Base-by-base conservation (phyloP, 441 rosid species). In the Syzygium syzygioides region DNA sequence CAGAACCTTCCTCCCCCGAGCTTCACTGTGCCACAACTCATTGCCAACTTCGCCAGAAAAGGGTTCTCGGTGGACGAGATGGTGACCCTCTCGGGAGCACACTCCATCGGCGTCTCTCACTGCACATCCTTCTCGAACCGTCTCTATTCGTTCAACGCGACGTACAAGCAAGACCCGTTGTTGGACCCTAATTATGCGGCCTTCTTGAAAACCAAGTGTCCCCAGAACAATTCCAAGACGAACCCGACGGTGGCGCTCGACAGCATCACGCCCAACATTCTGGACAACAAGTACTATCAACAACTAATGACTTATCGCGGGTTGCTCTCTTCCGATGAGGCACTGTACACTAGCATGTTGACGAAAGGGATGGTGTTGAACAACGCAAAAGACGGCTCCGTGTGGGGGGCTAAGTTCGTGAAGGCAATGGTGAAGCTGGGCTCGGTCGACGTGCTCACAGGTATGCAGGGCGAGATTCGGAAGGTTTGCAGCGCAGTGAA, bases 21-120 rank as follows among this genome's bases (percentile, higher is more conserved):
- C 68, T 66, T 90, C 85, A 86, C 83, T 6, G 91, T 88, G 8
- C 85, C 88, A 18, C 84, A 91, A 87, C 71, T 91, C 71, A 84
- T 87, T 25, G 57, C 87, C 56, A 86, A 20, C 15, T 92, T 93
- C 52, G 91, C 89, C 1, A 37, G 64, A 1, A 92, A 93, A 80
- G 94, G 94, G 30, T 30, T 91, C 64, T 88, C 94, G 0, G 55
- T 86, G 0, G 93, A 92, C 4, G 94, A 93, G 68, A 92, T 92
- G 94, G 94, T 92, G 90, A 91, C 92, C 30, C 93, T 93, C 59
- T 91, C 94, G 1, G 94, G 94, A n/a, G 94, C 93, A 8, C 94
- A 93, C 86, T 91, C 94, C 8, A 86, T 91, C 19, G 94, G 93
- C 15, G 79, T 83, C 55, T 91, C 93, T 1, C 93, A 89, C 71